Percentiles rank a stretch among this genome's conserved stretches.
These are phyloP conservation scores for Phytopythium delawarense DNA, from an alignment of 352 stramenopile species.

Conservation along the genomic window DNA sequence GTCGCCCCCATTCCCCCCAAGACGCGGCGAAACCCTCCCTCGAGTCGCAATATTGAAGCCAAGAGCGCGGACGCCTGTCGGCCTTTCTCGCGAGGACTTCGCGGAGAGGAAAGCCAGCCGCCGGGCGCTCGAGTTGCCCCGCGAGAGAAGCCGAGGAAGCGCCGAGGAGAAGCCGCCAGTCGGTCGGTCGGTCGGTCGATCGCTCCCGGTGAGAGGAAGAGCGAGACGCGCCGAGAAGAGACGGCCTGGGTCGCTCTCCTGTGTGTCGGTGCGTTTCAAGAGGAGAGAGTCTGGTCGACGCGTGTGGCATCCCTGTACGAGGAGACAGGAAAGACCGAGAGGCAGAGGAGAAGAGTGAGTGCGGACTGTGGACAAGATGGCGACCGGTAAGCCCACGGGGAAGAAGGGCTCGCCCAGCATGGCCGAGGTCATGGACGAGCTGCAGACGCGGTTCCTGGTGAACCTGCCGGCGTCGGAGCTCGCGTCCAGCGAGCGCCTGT, in stretches of 20 bases:
- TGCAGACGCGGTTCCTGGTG: slow-evolving; percentile 94
- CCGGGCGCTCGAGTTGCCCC: slow-evolving; percentile 1
- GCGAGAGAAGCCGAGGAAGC: not conserved
- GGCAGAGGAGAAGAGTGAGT: not conserved
- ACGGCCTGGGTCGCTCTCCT: too few species aligned
- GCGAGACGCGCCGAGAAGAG: too few species aligned
- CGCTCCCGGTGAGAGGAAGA: not conserved
- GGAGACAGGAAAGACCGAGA: not conserved
- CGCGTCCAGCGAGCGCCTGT: slow-evolving; percentile 90
- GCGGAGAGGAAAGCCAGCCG: not conserved
- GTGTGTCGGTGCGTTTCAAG: not conserved
- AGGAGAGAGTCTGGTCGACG: not conserved
- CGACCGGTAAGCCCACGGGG: not conserved
- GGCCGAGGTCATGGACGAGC: slow-evolving; percentile 93
- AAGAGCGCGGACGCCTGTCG: slow-evolving; percentile 6
- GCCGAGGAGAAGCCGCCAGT: not conserved
- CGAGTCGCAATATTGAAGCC: slow-evolving; percentile 13
- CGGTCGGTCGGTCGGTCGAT: not conserved
- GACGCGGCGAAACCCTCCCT: not conserved
- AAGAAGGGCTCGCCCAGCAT: slow-evolving; percentile 42
- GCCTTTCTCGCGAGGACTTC: not conserved
- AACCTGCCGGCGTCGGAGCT: slow-evolving; percentile 92
- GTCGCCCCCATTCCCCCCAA: not conserved
- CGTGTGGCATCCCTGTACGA: not conserved
- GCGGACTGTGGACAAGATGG: too few species aligned